phyloP scores from a whole-genome alignment of 208 protist genomes.

The Crithidia thermophila region DNA sequence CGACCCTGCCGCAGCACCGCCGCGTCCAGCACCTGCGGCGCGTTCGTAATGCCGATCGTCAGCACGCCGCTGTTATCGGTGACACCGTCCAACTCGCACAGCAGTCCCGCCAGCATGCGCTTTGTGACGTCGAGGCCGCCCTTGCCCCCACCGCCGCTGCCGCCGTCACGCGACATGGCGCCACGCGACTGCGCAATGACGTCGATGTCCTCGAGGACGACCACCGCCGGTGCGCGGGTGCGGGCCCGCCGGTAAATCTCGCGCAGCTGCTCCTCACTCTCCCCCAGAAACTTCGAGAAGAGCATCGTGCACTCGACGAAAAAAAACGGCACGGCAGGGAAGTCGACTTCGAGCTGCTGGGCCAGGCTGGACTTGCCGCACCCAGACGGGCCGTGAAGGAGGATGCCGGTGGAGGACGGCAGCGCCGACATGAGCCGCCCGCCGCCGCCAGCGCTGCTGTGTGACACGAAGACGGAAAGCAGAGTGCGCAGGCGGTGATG shows the following conservation, averaged over 20 bases:
- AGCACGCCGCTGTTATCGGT: slow-evolving; percentile 87
- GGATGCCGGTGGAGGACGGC: slow-evolving; percentile 68
- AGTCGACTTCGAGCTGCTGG: slow-evolving; percentile 34
- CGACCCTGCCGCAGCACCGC: slow-evolving; percentile 97
- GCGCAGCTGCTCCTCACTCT: slow-evolving; percentile 87
- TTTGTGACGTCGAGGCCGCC: slow-evolving; percentile 55
- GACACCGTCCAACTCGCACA: slow-evolving; percentile 98
- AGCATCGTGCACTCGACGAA: slow-evolving; percentile 77
- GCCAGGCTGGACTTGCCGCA: slow-evolving; percentile 80
- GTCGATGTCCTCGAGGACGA: slow-evolving; percentile 89
- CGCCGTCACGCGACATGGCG: slow-evolving; percentile 21
- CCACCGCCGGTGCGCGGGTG: slow-evolving; percentile 64
- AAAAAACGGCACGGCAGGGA: slow-evolving; percentile 54
- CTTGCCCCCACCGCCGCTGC: slow-evolving; percentile 13
- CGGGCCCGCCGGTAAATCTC: slow-evolving; percentile 73
- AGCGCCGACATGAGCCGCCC: slow-evolving; percentile 39
- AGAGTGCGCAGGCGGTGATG: slow-evolving; percentile 42
- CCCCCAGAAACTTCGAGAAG: slow-evolving; percentile 90
- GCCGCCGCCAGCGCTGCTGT: slow-evolving; percentile 3
- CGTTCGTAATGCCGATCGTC: slow-evolving; percentile 89
- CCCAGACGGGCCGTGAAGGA: slow-evolving; percentile 84
- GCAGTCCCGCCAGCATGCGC: slow-evolving; percentile 94
- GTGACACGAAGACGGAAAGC: slow-evolving; percentile 39
- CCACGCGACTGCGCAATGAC: slow-evolving; percentile 75
- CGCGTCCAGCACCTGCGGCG: slow-evolving; percentile 84